Evolutionary conservation across 352 stramenopile species (phyloP).

Genomic region (Hyaloperonospora arabidopsidis): DNA sequence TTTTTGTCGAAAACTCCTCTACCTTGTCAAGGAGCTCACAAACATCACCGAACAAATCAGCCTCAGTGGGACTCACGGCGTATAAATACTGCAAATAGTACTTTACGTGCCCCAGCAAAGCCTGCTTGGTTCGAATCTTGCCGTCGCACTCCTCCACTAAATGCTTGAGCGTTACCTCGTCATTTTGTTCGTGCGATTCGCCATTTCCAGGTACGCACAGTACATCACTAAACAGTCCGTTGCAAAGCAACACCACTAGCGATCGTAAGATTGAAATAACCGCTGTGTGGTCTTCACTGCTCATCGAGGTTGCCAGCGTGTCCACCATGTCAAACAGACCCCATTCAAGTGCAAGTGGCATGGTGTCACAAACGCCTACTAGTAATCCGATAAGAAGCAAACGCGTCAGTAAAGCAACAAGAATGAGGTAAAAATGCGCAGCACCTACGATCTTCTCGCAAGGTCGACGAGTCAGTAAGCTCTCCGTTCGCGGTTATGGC

Average conservation of each 20-base stretch:
- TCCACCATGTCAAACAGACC: slow-evolving; percentile 59
- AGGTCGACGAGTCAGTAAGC: slow-evolving; percentile 32
- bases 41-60: slow-evolving; percentile 50
- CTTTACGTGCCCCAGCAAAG: slow-evolving; percentile 47
- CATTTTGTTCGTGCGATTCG: slow-evolving; percentile 15
- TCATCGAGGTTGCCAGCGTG: slow-evolving; percentile 68
- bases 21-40: slow-evolving; percentile 38
- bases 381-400: slow-evolving; percentile 11
- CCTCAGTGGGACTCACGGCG: slow-evolving; percentile 62
- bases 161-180: slow-evolving; percentile 20
- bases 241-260: slow-evolving; percentile 41
- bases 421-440: neutral
- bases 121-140: slow-evolving; percentile 41
- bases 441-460: slow-evolving; percentile 43
- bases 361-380: slow-evolving; percentile 49
- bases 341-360: slow-evolving; percentile 67
- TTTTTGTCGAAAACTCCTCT: slow-evolving; percentile 31
- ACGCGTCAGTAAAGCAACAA: slow-evolving; percentile 5
- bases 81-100: slow-evolving; percentile 76
- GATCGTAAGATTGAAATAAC: slow-evolving; percentile 53
- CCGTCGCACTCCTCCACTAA: slow-evolving; percentile 42
- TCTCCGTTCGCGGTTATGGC: slow-evolving; percentile 69
- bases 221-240: slow-evolving; percentile 50
- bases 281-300: slow-evolving; percentile 68
- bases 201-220: slow-evolving; percentile 18